Evolutionary conservation across 306 rosid species (phyloP).

Genomic region (Cucumis cinereus): DNA sequence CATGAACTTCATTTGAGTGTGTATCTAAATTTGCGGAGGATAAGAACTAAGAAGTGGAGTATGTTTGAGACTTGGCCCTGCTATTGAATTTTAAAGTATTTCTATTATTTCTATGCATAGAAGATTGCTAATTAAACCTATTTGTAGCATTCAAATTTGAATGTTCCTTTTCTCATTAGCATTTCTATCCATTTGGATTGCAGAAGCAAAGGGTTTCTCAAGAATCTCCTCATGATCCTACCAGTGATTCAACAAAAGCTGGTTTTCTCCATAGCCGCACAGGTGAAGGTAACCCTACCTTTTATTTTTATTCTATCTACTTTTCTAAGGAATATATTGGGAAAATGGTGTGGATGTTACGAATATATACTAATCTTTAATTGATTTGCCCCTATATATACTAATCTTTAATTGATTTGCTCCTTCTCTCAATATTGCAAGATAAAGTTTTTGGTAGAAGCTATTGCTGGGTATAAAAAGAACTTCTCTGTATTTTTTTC

Average conservation of each 20-base stretch:
- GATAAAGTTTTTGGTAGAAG: not conserved
- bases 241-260: slow-evolving; percentile 31
- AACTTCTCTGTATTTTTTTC: no score
- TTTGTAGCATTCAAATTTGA: not conserved
- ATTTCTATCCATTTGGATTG: not conserved
- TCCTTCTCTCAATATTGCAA: not conserved
- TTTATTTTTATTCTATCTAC: not conserved
- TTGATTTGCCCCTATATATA: not conserved
- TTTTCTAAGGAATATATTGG: not conserved
- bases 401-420: not conserved
- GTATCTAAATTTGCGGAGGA: not conserved
- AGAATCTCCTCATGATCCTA: slow-evolving; percentile 26
- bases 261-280: slow-evolving; percentile 24
- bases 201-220: slow-evolving; percentile 33
- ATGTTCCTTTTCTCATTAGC: not conserved
- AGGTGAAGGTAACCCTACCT: slow-evolving; percentile 7
- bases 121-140: not conserved
- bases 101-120: not conserved
- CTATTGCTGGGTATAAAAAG: no score
- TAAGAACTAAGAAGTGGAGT: not conserved
- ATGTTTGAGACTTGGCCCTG: not conserved
- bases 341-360: not conserved
- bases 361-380: not conserved
- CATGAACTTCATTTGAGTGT: not conserved
- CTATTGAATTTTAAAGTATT: not conserved